Percentiles rank a stretch among this genome's conserved stretches.
Conservation (phyloP, 768 basidiomycete genomes). For the Rhodosporidiobolus odoratus region DNA sequence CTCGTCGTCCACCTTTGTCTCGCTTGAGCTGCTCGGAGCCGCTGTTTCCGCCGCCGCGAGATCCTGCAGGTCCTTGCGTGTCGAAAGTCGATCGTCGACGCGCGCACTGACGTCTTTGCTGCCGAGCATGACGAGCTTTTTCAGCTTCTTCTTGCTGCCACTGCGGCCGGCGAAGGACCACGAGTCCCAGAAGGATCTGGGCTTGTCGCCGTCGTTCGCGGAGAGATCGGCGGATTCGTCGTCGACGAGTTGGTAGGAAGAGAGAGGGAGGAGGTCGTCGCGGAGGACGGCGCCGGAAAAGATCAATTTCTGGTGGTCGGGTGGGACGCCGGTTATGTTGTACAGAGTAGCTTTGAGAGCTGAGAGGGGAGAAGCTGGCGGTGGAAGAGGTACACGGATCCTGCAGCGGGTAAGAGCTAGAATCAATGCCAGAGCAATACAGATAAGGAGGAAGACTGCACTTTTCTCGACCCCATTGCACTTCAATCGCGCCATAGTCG, state of each 20-base stretch:
- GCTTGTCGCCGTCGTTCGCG: neutral
- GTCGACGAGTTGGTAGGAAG: constrained; percentile 33
- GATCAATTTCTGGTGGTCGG: constrained; percentile 65
- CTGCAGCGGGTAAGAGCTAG: constrained; percentile 41
- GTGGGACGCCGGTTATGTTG: constrained; percentile 66
- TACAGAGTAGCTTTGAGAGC: constrained; percentile 61
- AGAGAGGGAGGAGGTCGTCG: constrained; percentile 60
- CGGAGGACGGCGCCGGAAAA: constrained; percentile 86
- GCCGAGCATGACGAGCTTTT: constrained; percentile 37
- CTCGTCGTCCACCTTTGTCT: constrained; percentile 23
- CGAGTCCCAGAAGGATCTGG: constrained; percentile 26
- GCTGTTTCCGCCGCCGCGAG: constrained; percentile 4
- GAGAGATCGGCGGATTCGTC: neutral
- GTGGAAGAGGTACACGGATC: constrained; percentile 57
- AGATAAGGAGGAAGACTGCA: constrained; percentile 10
- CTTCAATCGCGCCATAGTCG: constrained; percentile 29
- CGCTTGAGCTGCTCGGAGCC: neutral
- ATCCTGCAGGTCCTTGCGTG: constrained; percentile 24
- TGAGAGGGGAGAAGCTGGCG: constrained; percentile 57
- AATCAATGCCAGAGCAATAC: neutral
- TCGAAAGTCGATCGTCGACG: constrained; percentile 32
- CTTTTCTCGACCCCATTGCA: constrained; percentile 43
- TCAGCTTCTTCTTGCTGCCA: constrained; percentile 14
- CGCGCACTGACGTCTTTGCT: constrained; percentile 24
- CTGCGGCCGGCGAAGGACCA: constrained; percentile 22